Percentiles rank a stretch among this genome's conserved stretches.
These are phyloP conservation scores for Nannochloris sp. DNA, from an alignment of 139 green algal genomes.

Conservation along the genomic window DNA sequence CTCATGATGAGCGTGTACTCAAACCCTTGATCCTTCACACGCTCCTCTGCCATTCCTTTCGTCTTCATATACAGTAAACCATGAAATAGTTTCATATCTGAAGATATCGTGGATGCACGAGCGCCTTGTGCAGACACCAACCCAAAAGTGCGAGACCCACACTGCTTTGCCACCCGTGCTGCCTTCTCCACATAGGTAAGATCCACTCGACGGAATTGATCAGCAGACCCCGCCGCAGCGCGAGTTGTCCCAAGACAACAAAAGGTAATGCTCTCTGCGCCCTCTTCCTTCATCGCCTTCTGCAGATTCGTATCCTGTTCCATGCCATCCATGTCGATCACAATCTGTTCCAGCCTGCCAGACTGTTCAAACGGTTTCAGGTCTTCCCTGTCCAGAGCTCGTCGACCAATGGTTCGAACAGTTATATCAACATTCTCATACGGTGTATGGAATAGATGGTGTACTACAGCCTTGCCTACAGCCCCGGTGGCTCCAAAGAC, in stretches of 20 bases:
- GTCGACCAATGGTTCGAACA: not conserved
- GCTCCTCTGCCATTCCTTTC: slow-evolving; percentile 21
- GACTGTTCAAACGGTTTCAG: not conserved
- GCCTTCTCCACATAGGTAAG: slow-evolving; percentile 39
- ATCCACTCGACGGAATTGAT: slow-evolving; percentile 49
- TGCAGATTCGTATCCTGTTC: slow-evolving; percentile 11
- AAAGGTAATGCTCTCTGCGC: slow-evolving; percentile 35
- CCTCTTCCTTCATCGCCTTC: slow-evolving; percentile 31
- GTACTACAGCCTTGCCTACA: not conserved
- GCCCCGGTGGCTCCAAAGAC: slow-evolving; percentile 4
- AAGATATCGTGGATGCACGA: slow-evolving; percentile 9
- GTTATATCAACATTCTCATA: not conserved
- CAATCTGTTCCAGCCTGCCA: not conserved
- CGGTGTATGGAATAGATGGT: not conserved
- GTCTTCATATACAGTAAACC: slow-evolving; percentile 22
- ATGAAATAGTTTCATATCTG: slow-evolving; percentile 21
- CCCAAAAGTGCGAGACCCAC: slow-evolving; percentile 24
- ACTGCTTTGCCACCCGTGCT: slow-evolving; percentile 32
- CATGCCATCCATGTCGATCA: slow-evolving; percentile 1
- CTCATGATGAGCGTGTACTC: slow-evolving; percentile 10
- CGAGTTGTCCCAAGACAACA: slow-evolving; percentile 52
- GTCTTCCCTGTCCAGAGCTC: not conserved
- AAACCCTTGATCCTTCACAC: slow-evolving; percentile 12
- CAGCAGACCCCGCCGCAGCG: slow-evolving; percentile 42
- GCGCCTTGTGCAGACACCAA: slow-evolving; percentile 25